Evolutionary conservation across 805 yeast genomes (phyloP), one percentile per base, ranked within the genome.

Genomic region (Candida ipomoeae): DNA sequence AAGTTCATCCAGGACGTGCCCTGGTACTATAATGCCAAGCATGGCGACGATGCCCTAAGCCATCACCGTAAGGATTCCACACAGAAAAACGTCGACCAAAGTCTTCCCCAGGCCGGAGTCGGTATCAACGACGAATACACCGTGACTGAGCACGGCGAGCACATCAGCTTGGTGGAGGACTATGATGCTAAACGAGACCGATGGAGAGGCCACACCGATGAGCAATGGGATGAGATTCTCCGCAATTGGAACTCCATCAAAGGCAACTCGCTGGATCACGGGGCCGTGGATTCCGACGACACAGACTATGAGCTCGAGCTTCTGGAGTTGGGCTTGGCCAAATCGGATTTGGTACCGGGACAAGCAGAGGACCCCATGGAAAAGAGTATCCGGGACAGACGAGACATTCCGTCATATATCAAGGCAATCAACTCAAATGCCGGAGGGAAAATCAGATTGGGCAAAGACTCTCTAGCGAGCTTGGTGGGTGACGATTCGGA

Each of bases 171-270:
- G 44, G 68, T 48, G 2, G 69, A 66, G 26, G 78, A 76, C 42
- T 88, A 83, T 77, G 95, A 87, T 59, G 78, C 83, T 10, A 85
- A 84, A 55, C 69, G 90, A 51, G 96, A 88, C 65, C 73, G 89
- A 51, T 88, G 94, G 96, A 85, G 79, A 61, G 96, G 96, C 0
- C 87, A 81, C 62, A 83, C 85, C 42, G 74, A 80, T 1, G 70
- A 73, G 10, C 89, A 85, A 48, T 87, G 86, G 70, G 78, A 75
- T 44, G 68, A 73, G 11, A 77, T 79, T 31, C 57, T 82, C 5
- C 62, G 67, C 46, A 69, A 69, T 42, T 80, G 85, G 80, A 70
- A 74, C 48, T 60, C 54, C 38, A 64, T 71, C 55, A 71, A 69
- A 54, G 53, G 56, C 34, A 44, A 46, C 33, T 29, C 37, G 42